Evolutionary conservation across 2,329 filamentous ascomycete species (phyloP).

Genomic region (Colletotrichum tropicale): DNA sequence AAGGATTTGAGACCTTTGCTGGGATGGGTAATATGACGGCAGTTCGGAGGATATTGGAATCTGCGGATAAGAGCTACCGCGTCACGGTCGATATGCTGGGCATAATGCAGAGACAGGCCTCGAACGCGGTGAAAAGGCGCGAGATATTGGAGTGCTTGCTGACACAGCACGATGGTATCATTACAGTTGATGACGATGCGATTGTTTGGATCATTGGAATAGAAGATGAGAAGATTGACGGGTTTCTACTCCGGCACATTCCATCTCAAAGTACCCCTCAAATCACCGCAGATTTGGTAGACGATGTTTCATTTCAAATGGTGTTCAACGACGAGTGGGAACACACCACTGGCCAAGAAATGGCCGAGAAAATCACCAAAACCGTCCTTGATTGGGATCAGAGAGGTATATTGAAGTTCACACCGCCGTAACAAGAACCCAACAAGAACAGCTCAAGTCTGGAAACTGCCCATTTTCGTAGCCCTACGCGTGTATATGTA

Average conservation of each 20-base stretch:
- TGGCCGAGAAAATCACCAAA: neutral
- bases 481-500: fast-evolving
- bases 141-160: neutral
- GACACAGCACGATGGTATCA: neutral
- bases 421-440: neutral
- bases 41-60: neutral
- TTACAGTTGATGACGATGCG: neutral
- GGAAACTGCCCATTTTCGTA: neutral
- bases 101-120: neutral
- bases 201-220: neutral
- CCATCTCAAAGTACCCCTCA: neutral
- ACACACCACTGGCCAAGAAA: neutral
- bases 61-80: neutral
- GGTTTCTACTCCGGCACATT: neutral
- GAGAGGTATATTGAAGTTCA: neutral
- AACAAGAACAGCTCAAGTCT: neutral
- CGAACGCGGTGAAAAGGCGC: neutral
- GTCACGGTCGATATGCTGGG: neutral
- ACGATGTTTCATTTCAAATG: neutral
- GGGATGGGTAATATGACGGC: neutral
- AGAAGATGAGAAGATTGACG: neutral
- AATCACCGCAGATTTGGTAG: neutral
- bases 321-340: neutral
- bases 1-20: neutral
- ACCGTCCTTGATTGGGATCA: neutral